Conservation (phyloP, 2,329 filamentous ascomycete genomes). For the Ophiostoma sp. region DNA sequence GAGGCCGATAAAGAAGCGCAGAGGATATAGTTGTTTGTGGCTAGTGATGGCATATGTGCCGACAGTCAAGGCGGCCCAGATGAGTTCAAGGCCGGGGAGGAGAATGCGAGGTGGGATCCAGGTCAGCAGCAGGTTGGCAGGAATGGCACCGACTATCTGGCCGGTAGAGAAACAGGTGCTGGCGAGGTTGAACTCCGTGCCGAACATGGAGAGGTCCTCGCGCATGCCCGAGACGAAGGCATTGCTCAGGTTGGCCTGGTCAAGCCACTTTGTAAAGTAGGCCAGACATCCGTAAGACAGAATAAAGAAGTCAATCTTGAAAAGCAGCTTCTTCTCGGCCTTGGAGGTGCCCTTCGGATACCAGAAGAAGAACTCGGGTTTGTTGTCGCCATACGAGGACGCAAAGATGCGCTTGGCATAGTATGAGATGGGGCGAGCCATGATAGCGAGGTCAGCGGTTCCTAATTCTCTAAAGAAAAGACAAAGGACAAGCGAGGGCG, state of each 20-base stretch:
- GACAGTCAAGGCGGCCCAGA: constrained; percentile 28
- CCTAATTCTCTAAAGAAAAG: background rate
- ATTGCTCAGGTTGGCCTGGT: constrained; percentile 32
- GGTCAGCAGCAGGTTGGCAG: constrained; percentile 24
- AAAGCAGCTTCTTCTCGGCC: constrained; percentile 30
- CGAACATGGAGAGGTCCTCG: constrained; percentile 40
- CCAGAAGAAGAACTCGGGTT: constrained; percentile 29
- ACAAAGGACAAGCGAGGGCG: background rate
- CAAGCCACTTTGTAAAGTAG: constrained; percentile 32
- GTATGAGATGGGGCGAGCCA: constrained; percentile 12
- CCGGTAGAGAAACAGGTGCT: constrained; percentile 29
- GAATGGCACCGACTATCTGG: constrained; percentile 28
- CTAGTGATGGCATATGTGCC: constrained; percentile 25
- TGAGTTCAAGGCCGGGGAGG: constrained; percentile 23
- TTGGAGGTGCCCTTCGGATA: constrained; percentile 28
- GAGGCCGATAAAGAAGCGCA: constrained; percentile 50
- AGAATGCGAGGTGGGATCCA: constrained; percentile 27
- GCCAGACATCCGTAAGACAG: constrained; percentile 30
- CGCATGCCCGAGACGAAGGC: constrained; percentile 45
- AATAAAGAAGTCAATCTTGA: constrained; percentile 33
- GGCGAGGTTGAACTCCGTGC: constrained; percentile 40
- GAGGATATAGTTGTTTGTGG: constrained; percentile 36
- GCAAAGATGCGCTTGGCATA: constrained; percentile 29
- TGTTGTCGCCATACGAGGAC: constrained; percentile 29
- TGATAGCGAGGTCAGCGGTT: background rate